Evolutionary conservation across 1,284 basidiomycete species (phyloP).

Genomic region (Coniophora puteana): DNA sequence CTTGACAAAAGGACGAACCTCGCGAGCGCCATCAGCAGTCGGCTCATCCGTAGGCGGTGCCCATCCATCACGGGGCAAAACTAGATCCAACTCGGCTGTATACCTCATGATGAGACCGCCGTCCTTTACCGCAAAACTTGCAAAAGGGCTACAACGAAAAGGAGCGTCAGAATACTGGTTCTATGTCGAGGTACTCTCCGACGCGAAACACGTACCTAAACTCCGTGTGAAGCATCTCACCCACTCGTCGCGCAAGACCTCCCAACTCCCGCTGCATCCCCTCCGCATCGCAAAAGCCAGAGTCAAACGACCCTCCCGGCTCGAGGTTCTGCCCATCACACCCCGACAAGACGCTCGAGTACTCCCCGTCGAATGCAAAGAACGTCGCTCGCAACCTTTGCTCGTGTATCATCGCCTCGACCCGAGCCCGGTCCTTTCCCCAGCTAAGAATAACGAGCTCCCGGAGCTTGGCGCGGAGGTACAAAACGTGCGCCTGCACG

Average conservation of each 20-base stretch:
- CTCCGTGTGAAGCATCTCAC: slow-evolving; percentile 9
- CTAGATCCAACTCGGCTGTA: slow-evolving; percentile 32
- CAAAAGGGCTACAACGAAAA: slow-evolving; percentile 22
- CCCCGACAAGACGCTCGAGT: slow-evolving; percentile 43
- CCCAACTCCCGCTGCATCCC: slow-evolving; percentile 18
- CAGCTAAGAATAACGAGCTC: neutral
- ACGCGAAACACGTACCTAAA: slow-evolving; percentile 35
- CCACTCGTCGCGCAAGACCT: slow-evolving; percentile 14
- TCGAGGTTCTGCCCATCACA: slow-evolving; percentile 25
- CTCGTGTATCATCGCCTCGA: neutral
- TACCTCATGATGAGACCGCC: slow-evolving; percentile 38
- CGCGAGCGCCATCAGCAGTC: neutral
- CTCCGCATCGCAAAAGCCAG: slow-evolving; percentile 27
- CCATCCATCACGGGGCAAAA: slow-evolving; percentile 17
- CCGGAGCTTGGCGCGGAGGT: slow-evolving; percentile 15
- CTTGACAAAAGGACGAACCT: slow-evolving; percentile 18
- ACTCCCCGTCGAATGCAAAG: slow-evolving; percentile 55
- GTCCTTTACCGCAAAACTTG: slow-evolving; percentile 28
- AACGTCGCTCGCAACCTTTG: slow-evolving; percentile 13
- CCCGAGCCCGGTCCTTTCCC: neutral
- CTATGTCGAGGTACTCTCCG: neutral
- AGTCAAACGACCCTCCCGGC: slow-evolving; percentile 30
- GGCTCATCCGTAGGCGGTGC: too few species aligned
- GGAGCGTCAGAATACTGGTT: neutral
- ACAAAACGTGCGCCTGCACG: slow-evolving; percentile 21